phyloP scores from a whole-genome alignment of 2,329 filamentous ascomycete genomes.

The Fulvia fulva region DNA sequence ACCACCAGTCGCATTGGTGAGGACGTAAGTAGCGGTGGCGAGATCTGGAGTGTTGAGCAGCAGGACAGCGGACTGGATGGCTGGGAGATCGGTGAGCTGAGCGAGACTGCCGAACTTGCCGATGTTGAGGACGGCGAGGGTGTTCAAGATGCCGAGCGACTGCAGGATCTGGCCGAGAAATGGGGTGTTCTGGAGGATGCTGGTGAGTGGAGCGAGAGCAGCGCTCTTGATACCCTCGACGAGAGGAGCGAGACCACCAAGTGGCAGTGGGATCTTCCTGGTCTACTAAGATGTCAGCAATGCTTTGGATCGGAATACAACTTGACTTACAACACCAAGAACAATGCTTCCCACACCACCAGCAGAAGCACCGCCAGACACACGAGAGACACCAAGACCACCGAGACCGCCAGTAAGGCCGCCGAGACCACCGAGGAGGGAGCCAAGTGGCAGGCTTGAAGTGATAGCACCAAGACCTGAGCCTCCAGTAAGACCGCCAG shows the following conservation, averaged over 20 bases:
- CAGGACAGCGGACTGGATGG: slow-evolving; percentile 10
- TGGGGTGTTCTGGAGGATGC: slow-evolving; percentile 5
- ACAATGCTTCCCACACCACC: neutral
- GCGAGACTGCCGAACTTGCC: slow-evolving; percentile 11
- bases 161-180: slow-evolving; percentile 8
- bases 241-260: slow-evolving; percentile 4
- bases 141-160: slow-evolving; percentile 13
- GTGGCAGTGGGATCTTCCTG: slow-evolving; percentile 10
- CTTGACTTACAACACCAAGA: neutral
- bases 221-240: slow-evolving; percentile 6
- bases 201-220: slow-evolving; percentile 4
- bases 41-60: slow-evolving; percentile 12
- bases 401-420: slow-evolving; percentile 2
- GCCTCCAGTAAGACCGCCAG: neutral
- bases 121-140: slow-evolving; percentile 12
- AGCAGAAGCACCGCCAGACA: neutral
- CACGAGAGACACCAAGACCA: neutral
- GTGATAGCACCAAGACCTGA: neutral
- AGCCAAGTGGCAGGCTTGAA: neutral
- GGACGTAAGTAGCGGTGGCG: slow-evolving; percentile 8
- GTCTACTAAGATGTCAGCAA: slow-evolving; percentile 4
- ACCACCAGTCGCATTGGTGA: neutral
- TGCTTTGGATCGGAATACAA: neutral
- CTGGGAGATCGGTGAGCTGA: slow-evolving; percentile 11
- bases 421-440: neutral